phyloP scores from a whole-genome alignment of 306 rosid species.

The peach (Prunus persica) region DNA sequence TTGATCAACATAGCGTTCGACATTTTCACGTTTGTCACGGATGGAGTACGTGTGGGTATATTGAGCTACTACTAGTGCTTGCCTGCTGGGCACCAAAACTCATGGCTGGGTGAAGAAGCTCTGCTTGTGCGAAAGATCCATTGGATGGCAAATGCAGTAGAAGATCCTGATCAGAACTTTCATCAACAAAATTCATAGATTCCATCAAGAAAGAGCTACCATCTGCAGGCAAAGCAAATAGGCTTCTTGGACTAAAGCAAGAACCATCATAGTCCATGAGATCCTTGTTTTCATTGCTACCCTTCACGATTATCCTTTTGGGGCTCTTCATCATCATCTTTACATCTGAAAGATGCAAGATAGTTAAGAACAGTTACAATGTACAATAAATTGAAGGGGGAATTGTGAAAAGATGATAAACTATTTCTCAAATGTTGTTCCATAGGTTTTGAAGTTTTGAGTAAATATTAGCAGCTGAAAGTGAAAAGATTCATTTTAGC shows the following conservation, averaged over 20 bases:
- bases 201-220: constrained; percentile 64
- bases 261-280: constrained; percentile 57
- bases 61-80: constrained; percentile 78
- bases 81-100: constrained; percentile 65
- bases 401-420: neutral
- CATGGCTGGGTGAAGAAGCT: constrained; percentile 61
- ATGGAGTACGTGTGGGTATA: constrained; percentile 45
- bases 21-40: constrained; percentile 33
- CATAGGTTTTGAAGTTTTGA: neutral
- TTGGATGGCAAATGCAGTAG: constrained; percentile 84
- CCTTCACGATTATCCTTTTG: constrained; percentile 52
- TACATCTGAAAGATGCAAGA: constrained; percentile 58
- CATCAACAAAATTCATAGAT: constrained; percentile 62
- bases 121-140: constrained; percentile 85
- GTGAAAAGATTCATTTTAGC: neutral
- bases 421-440: neutral
- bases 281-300: constrained; percentile 55
- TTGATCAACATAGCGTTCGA: constrained; percentile 10
- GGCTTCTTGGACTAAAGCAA: constrained; percentile 78
- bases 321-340: constrained; percentile 85
- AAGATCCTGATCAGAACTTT: constrained; percentile 72
- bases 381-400: neutral
- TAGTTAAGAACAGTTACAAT: constrained; percentile 15
- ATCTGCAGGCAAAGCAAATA: constrained; percentile 80
- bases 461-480: neutral